Base-by-base conservation (phyloP, 257 asterid genomes). In the Solanum rostratum region DNA sequence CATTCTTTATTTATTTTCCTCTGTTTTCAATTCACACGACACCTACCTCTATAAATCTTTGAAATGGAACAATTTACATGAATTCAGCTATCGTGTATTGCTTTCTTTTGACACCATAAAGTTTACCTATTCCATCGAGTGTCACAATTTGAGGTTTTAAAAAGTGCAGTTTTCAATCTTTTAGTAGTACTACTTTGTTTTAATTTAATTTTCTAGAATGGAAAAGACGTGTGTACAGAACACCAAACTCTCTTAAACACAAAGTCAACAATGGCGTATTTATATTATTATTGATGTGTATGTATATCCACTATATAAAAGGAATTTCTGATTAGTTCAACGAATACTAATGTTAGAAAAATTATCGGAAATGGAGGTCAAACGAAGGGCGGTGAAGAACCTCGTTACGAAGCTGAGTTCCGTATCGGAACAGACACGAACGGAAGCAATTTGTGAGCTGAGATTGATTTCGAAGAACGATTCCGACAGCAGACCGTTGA, bases 401-500 rank as follows among this genome's bases (percentile, higher is more conserved):
- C 92, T 96, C 30, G 97, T 96, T 8, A 69, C 91, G 1, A 96
- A 96, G 85, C 94, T 96, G 74, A 84, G 94, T 85, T 96, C 98
- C 69, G 99, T 96, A 10, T 96, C 98, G 16, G 99, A 96, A 60
- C 95, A 90, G 19, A 93, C 90, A 83, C 92, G 99, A 20, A 87
- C 90, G 0, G 98, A 94, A 80, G 93, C 99, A 82, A 83, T 96
- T 55, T 92, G 95, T 88, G 99, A 96, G 93, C 95, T 96, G 41
- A 97, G 99, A 7, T 39, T 90, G 15, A 92, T 94, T 15, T 91
- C 98, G 60, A 96, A 92, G 70, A 91, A 89, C 91, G 98, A 96
- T 87, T 86, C 93, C 80, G 97, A 93, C 0, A 84, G 87, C 88
- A 92, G 99, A 74, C 94, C 92, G 5, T 24, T 96, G 8, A 94